Conservation (phyloP, 2,329 filamentous ascomycete genomes). For the Phaeosphaeria sp. region DNA sequence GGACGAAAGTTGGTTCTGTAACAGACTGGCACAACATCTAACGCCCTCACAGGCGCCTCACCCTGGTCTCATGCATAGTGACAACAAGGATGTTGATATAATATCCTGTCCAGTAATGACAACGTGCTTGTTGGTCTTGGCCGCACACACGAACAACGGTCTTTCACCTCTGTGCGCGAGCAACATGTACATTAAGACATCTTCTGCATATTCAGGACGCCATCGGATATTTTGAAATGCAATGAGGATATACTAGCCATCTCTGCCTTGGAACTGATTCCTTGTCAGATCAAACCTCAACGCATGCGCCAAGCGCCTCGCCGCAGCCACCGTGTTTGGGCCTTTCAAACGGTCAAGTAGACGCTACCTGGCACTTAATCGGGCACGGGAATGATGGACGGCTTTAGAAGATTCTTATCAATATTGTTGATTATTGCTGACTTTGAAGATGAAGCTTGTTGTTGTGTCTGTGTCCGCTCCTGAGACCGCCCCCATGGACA, state of each 20-base stretch:
- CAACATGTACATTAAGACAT: not conserved
- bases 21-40: not conserved
- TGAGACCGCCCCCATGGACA: not conserved
- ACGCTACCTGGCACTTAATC: not conserved
- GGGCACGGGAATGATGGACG: not conserved
- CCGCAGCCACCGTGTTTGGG: not conserved
- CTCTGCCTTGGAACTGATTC: not conserved
- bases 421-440: not conserved
- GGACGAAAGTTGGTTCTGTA: not conserved
- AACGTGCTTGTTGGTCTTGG: not conserved
- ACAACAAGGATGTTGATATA: not conserved
- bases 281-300: not conserved
- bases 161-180: not conserved
- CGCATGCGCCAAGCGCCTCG: no score
- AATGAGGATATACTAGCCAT: not conserved
- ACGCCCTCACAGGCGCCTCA: not conserved
- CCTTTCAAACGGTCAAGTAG: not conserved
- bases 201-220: not conserved
- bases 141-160: not conserved
- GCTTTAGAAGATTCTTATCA: no score
- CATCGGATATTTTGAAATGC: not conserved
- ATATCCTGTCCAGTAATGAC: not conserved
- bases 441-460: not conserved
- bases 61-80: not conserved
- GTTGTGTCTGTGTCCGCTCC: not conserved